Evolutionary conservation across 2,329 filamentous ascomycete species (phyloP).

Genomic region (Lachnellula cervina): DNA sequence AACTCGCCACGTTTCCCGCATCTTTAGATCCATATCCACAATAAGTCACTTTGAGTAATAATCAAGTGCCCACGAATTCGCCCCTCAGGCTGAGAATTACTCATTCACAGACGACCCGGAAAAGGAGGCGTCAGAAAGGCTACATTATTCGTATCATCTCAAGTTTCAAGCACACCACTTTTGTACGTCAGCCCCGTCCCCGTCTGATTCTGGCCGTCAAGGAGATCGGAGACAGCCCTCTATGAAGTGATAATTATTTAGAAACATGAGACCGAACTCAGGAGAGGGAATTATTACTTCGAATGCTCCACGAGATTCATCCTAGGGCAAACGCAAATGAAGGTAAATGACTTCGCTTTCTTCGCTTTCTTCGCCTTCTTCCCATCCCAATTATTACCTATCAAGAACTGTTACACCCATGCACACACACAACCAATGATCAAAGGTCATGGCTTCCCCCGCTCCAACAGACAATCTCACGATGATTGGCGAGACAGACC

Average conservation of each 20-base stretch:
- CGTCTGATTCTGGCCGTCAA: slow-evolving; percentile 13
- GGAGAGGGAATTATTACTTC: background rate
- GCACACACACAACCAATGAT: slow-evolving; percentile 24
- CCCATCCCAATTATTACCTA: slow-evolving; percentile 3
- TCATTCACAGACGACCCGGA: slow-evolving; percentile 10
- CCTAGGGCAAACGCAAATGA: slow-evolving; percentile 8
- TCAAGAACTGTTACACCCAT: slow-evolving; percentile 16
- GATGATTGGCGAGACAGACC: slow-evolving; percentile 22
- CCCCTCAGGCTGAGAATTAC: slow-evolving; percentile 14
- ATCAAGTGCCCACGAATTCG: slow-evolving; percentile 12
- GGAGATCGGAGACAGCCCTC: slow-evolving; percentile 15
- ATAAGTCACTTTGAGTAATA: background rate
- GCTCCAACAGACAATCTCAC: slow-evolving; percentile 12
- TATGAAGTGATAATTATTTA: background rate
- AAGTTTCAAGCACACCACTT: slow-evolving; percentile 23
- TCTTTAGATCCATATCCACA: background rate
- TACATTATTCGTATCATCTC: slow-evolving; percentile 18
- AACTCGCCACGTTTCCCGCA: slow-evolving; percentile 3
- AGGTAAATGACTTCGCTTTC: slow-evolving; percentile 8
- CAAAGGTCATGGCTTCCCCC: slow-evolving; percentile 14
- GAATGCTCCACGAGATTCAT: background rate
- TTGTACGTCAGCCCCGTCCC: slow-evolving; percentile 16
- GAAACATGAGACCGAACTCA: background rate
- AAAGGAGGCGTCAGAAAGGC: slow-evolving; percentile 6
- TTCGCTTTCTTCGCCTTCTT: slow-evolving; percentile 1